Evolutionary conservation across 208 protist genomes (phyloP).

Genomic region (Crithidia bombi): DNA sequence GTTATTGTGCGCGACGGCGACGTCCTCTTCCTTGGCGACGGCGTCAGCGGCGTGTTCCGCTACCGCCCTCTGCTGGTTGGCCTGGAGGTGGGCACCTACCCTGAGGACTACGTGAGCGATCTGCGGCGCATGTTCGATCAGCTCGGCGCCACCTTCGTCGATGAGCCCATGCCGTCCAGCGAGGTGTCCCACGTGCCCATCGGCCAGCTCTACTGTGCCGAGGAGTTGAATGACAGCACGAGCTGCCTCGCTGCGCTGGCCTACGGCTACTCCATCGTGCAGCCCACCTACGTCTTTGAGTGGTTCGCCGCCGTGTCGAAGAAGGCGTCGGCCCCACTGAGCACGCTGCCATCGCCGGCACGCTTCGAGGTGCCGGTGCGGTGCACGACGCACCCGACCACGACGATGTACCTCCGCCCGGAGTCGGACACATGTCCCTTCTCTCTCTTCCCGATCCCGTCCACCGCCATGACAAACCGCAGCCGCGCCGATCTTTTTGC

Average conservation of each 20-base stretch:
- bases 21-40: conserved; percentile 54
- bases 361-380: conserved; percentile 70
- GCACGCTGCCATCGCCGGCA: conserved; percentile 63
- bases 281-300: conserved; percentile 76
- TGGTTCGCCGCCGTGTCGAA: conserved; percentile 79
- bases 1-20: conserved; percentile 51
- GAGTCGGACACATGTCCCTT: conserved; percentile 77
- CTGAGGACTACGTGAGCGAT: conserved; percentile 48
- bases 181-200: conserved; percentile 50
- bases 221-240: conserved; percentile 60
- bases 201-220: conserved; percentile 60
- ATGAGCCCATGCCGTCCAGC: conserved; percentile 24
- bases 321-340: conserved; percentile 57
- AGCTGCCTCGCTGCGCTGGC: conserved; percentile 67
- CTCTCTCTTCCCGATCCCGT: conserved; percentile 74
- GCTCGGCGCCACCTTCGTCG: conserved; percentile 76
- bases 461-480: conserved; percentile 48
- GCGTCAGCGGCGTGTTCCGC: conserved; percentile 45
- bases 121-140: conserved; percentile 59
- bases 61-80: conserved; percentile 82
- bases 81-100: conserved; percentile 48
- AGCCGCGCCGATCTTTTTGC: conserved; percentile 52
- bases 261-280: conserved; percentile 72
- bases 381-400: conserved; percentile 31
- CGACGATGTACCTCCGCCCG: conserved; percentile 62